These are phyloP conservation scores for Fraxinus platypoda DNA, from an alignment of 305 asterid genomes.

Conservation along the genomic window DNA sequence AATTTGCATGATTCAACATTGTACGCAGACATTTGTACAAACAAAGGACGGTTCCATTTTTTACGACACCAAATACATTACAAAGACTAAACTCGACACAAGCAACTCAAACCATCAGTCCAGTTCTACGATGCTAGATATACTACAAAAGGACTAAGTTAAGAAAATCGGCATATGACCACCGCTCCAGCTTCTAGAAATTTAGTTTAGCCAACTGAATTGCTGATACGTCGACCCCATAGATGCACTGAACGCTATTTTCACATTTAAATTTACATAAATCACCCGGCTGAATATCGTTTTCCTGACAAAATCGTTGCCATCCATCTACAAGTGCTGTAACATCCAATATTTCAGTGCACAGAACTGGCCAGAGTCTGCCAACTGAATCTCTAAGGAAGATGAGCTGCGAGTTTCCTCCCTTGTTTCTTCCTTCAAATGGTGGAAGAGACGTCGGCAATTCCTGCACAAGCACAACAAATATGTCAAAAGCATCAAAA, in stretches of 20 bases:
- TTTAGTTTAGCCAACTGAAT: not conserved
- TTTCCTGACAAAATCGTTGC: not conserved
- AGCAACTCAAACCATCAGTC: not conserved
- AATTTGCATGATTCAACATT: not conserved
- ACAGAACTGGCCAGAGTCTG: constrained; percentile 30
- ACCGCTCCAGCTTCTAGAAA: not conserved
- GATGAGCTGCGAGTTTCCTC: constrained; percentile 19
- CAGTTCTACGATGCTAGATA: not conserved
- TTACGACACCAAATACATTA: too few species aligned
- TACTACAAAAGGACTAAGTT: not conserved
- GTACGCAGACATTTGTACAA: not conserved
- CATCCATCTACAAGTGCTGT: constrained; percentile 20
- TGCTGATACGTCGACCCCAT: not conserved
- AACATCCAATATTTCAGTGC: constrained; percentile 1
- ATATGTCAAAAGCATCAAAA: not conserved
- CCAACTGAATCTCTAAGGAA: constrained; percentile 29
- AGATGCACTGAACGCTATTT: not conserved
- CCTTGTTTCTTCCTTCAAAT: not conserved
- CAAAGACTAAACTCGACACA: not conserved
- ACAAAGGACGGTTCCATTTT: too few species aligned
- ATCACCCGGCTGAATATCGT: not conserved
- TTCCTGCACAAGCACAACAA: constrained; percentile 33
- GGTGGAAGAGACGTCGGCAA: constrained; percentile 23
- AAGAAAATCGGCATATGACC: not conserved
- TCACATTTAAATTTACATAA: not conserved